Base-by-base conservation (phyloP, 139 green algal species). In the Diplosphaera chodatii region DNA sequence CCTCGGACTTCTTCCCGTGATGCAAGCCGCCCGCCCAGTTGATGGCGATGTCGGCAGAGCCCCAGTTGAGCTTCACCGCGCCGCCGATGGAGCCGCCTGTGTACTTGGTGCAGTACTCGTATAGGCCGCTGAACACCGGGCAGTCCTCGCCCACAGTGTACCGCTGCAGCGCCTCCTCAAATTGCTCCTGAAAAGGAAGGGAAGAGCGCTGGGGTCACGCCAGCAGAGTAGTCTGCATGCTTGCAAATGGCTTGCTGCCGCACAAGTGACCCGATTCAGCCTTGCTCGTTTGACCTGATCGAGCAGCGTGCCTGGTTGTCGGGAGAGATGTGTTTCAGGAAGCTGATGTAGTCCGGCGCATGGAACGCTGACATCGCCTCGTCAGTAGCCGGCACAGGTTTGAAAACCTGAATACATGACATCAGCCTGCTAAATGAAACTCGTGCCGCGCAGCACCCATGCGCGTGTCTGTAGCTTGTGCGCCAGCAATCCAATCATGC, bases 1-100 rank as follows among this genome's bases (percentile, higher is more conserved):
- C 87, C 85, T 86, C 88, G 70, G 69, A 70, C 40, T 96, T 96
- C 75, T 98, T 97, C 22, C 91, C 95, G 77, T 99, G 95, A 72
- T 99, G 95, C 73, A 99, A 76, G 16, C 95, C 95, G 5, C 95
- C 95, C 15, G 92, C 79, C 95, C 95, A 99, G 83, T 99, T 99
- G 79, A 99, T 94, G 31, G 82, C 91, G 25, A 94, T 87, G 78
- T 99, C 95, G 10, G 83, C 77, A n/a, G 82, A 64, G 22, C 81
- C 75, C 63, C 93, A 83, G 77, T 99, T 99, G 18, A 99, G 82
- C 74, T 92, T 87, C 67, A 94, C 85, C 0, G 95, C 95, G 0
- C 86, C 92, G 29, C 91, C 91, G 29, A 98, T 85, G 5, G 87
- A 96, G 27, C 89, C 95, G 33, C 95, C 95, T 8, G 87, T 83